Base-by-base conservation (phyloP, 345 rosid genomes). In the Gossypium australe region DNA sequence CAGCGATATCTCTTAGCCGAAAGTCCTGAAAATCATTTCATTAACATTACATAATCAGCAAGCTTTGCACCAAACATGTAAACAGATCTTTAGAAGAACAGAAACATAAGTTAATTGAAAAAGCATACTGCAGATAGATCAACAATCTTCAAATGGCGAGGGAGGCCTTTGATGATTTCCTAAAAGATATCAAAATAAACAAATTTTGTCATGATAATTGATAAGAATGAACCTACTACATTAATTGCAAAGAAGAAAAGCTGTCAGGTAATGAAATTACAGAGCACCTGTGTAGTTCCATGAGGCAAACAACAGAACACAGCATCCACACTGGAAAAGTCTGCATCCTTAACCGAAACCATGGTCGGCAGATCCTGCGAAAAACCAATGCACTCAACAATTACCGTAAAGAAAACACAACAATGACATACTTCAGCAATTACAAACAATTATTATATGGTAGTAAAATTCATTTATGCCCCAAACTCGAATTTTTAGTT, bases 281-380 rank as follows among this genome's bases (percentile, higher is more conserved):
- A 72, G 78, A 24, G 27, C 12, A 92, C 99, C 92, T 93, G 97
- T 1, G 98, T 93, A 16, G 98, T 93, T 79, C 99, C 98, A 74
- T 96, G 99, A 66, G 98, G 98, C 78, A 96, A 85, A 79, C 99
- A 96, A 82, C 99, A 96, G 75, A 96, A 89, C 9, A 92, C 94
- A 74, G 98, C 98, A 82, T 96, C 99, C 48, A 92, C 94, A 45
- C 86, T 62, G 55, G 87, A 85, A 85, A 88, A 96, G 77, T 88
- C 87, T 2, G 97, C 99, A 83, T 93, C 98, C 80, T 79, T 84
- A 51, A 91, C 82, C 0, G 97, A 86, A 70, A 92, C 81, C 94
- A 93, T 75, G 57, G 77, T 84, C 2, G 98, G 97, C 53, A 96
- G 83, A 78, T 90, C 90, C 99, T 96, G 85, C 69, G 49, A 81